These are phyloP conservation scores for Ceriops zippeliana DNA, from an alignment of 345 rosid genomes.

Conservation along the genomic window DNA sequence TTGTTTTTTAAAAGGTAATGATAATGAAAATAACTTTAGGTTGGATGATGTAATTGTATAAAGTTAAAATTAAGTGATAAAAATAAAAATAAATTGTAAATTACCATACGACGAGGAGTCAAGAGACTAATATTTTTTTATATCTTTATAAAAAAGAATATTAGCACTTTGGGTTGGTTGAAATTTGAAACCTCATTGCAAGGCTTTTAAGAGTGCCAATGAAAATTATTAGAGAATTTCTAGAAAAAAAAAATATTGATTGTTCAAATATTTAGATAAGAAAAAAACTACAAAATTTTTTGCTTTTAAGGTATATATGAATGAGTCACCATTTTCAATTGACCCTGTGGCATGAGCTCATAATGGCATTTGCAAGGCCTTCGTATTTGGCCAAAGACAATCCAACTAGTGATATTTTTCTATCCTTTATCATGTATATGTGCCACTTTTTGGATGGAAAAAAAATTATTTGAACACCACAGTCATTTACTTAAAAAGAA, in stretches of 20 bases:
- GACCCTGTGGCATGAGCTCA: slow-evolving; percentile 73
- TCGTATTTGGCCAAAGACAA: slow-evolving; percentile 85
- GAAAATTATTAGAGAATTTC: slow-evolving; percentile 18
- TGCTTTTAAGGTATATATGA: slow-evolving; percentile 1
- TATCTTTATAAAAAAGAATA: too few species aligned
- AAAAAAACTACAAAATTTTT: background rate
- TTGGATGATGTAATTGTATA: too few species aligned
- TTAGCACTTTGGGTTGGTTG: background rate
- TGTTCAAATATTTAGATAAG: background rate
- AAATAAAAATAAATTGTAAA: too few species aligned
- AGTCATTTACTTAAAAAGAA: too few species aligned
- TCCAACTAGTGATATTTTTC: slow-evolving; percentile 90
- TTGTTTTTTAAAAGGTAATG: too few species aligned
- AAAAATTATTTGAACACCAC: background rate
- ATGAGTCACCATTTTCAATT: slow-evolving; percentile 34
- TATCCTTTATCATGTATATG: slow-evolving; percentile 86
- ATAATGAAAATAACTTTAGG: too few species aligned
- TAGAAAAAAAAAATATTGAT: background rate
- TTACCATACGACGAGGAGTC: too few species aligned
- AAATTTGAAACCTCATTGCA: background rate
- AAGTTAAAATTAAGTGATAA: too few species aligned
- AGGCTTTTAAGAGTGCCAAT: background rate
- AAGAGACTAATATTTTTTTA: too few species aligned
- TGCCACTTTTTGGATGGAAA: slow-evolving; percentile 58
- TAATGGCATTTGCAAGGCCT: slow-evolving; percentile 81